Conservation (phyloP, 2,329 filamentous ascomycete genomes). For the Leptodontidium sp. region DNA sequence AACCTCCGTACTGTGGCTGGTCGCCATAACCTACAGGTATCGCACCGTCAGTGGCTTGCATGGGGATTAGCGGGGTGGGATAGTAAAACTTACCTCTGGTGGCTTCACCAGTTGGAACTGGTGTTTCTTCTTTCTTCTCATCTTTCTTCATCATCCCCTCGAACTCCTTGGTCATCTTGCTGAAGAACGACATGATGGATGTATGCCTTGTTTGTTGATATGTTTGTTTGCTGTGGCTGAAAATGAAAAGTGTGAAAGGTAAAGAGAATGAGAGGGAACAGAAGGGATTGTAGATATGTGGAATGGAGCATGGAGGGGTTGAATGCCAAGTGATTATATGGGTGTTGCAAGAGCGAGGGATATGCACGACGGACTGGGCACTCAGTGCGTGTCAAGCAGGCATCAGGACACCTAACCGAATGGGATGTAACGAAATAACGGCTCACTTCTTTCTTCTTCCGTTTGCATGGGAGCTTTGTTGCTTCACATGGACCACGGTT, state of each 20-base stretch:
- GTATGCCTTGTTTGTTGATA: neutral
- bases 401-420: neutral
- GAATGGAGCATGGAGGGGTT: slow-evolving; percentile 6
- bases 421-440: neutral
- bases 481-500: neutral
- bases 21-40: slow-evolving; percentile 16
- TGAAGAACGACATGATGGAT: slow-evolving; percentile 54
- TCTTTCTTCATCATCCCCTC: slow-evolving; percentile 58
- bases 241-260: neutral
- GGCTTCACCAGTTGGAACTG: slow-evolving; percentile 28
- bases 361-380: slow-evolving; percentile 23
- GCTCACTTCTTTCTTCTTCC: neutral
- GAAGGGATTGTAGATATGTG: slow-evolving; percentile 7
- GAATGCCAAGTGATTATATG: slow-evolving; percentile 8
- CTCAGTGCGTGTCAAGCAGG: slow-evolving; percentile 15
- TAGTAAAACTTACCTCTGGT: slow-evolving; percentile 21
- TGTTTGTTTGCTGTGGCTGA: neutral
- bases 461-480: slow-evolving; percentile 10
- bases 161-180: slow-evolving; percentile 53
- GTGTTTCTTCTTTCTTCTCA: slow-evolving; percentile 50
- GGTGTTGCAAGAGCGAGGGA: neutral
- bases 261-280: neutral
- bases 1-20: slow-evolving; percentile 31
- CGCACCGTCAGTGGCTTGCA: slow-evolving; percentile 8
- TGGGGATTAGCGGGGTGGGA: neutral